Base-by-base conservation (phyloP, 2,329 filamentous ascomycete genomes). In the Scytalidium sp. region DNA sequence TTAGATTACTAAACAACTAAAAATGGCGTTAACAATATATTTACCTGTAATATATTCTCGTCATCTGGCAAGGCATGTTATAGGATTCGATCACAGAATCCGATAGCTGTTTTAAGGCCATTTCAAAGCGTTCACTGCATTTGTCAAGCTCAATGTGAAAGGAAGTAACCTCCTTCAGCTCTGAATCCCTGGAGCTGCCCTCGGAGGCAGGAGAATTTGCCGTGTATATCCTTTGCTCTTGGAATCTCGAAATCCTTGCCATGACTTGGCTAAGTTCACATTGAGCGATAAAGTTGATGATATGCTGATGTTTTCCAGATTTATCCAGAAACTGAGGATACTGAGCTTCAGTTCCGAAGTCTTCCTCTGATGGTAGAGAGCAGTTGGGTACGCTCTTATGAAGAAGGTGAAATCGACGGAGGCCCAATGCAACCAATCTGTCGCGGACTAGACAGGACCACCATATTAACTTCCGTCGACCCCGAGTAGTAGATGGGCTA, bases 221-320 rank as follows among this genome's bases (percentile, higher is more conserved):
- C 13, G 32, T 36, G 9, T 47, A 47, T 47, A 40, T 41, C 15
- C 40, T 17, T 17, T 13, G 40, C 21, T 21, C 39, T 25, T 47
- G 46, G 22, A 47, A 47, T 17, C 25, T 47, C 36, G 42, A 41
- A 19, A 47, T 47, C 21, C 46, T 43, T 41, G 46, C 46, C 46
- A 47, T 47, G 27, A 47, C 36, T 7, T 29, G 46, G 29, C 46
- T 47, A 23, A 47, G 46, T 11, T 47, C 39, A 21, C 46, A 47
- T 21, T 47, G 46, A 19, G 19, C 29, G 36, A 43, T 43, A n/a
- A 47, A 47, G 46, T 47, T 47, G 15, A 25, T 41, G 32, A 47
- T 47, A 11, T 40, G 29, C n/a, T 41, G 39, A 1, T 19, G 25
- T 39, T 47, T 47, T 4, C 39, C 42, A 22, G 42, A 25, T 7